Percentiles rank a stretch among this genome's conserved stretches.
phyloP scores from a whole-genome alignment of 495 filamentous ascomycete genomes.

The Hypoxylon trugodes region DNA sequence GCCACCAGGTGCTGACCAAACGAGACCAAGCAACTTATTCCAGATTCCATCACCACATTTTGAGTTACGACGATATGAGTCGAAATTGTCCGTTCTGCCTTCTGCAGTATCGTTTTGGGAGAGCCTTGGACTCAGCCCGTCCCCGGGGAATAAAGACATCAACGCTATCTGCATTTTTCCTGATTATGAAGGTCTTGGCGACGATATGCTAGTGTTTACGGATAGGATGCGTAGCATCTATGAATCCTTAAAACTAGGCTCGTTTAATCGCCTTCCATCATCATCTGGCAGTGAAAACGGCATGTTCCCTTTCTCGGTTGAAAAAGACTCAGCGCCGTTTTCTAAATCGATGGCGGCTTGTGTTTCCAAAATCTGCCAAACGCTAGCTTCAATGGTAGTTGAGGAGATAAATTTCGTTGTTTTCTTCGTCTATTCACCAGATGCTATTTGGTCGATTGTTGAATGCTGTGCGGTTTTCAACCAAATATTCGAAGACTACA shows the following conservation, averaged over 20 bases:
- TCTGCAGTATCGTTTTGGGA: conserved; percentile 91
- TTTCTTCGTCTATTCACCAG: conserved; percentile 85
- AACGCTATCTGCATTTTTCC: conserved; percentile 84
- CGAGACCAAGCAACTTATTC: conserved; percentile 54
- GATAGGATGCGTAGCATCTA: conserved; percentile 77
- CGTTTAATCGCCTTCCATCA: conserved; percentile 65
- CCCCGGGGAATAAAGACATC: conserved; percentile 80
- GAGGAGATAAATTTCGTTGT: conserved; percentile 73
- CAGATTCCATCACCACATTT: conserved; percentile 71
- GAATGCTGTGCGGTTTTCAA: conserved; percentile 83
- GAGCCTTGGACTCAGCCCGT: conserved; percentile 81
- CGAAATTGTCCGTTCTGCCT: conserved; percentile 78
- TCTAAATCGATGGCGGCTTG: conserved; percentile 39
- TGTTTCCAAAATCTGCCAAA: conserved; percentile 46
- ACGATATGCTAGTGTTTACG: conserved; percentile 73
- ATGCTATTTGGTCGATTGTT: conserved; percentile 68
- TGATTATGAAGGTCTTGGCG: conserved; percentile 60
- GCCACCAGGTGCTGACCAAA: conserved; percentile 47
- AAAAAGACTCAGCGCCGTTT: conserved; percentile 45
- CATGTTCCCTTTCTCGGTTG: conserved; percentile 62
- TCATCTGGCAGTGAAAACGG: conserved; percentile 64
- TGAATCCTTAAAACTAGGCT: conserved; percentile 80
- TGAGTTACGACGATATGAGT: conserved; percentile 78
- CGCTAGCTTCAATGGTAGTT: conserved; percentile 43
- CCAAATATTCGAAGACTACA: conserved; percentile 75